phyloP scores from a whole-genome alignment of 139 green algal genomes.

The Raphidocelis subcapitata region DNA sequence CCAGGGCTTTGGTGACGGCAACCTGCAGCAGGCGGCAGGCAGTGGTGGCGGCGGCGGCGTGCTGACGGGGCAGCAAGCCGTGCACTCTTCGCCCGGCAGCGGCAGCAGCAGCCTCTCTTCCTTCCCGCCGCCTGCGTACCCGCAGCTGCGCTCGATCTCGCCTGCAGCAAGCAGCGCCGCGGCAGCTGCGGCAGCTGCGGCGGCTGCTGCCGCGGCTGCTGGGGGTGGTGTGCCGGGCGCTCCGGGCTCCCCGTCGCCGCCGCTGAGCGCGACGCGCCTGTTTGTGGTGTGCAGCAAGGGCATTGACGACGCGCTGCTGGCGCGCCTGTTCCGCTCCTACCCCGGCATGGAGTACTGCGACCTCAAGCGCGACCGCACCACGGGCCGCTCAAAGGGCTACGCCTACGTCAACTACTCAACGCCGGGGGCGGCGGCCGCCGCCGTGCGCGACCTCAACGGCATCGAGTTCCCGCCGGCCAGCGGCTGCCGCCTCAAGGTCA shows the following conservation, averaged over 20 bases:
- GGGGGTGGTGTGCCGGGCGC: background rate
- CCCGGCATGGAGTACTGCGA: conserved; percentile 90
- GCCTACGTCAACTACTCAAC: conserved; percentile 88
- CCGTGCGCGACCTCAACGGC: conserved; percentile 78
- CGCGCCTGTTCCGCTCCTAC: conserved; percentile 73
- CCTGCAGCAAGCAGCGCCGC: conserved; percentile 8
- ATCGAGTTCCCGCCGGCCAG: conserved; percentile 79
- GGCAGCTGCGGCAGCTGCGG: background rate
- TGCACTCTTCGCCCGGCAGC: conserved; percentile 18
- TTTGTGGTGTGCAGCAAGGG: conserved; percentile 89
- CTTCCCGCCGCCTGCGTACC: background rate
- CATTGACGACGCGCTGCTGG: conserved; percentile 71
- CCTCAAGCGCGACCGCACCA: conserved; percentile 79
- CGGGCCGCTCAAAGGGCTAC: conserved; percentile 78
- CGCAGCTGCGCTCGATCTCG: conserved; percentile 19
- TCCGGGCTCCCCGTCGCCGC: conserved; percentile 1
- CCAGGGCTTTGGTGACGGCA: background rate
- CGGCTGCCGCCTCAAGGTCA: conserved; percentile 80
- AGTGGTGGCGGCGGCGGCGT: background rate
- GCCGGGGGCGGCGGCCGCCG: conserved; percentile 61
- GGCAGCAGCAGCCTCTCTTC: conserved; percentile 18
- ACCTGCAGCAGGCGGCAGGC: too few species aligned
- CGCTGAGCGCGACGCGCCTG: conserved; percentile 69
- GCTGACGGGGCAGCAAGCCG: background rate
- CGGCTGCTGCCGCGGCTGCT: background rate